Base-by-base conservation (phyloP, 768 basidiomycete species). In the Termitomyces sp. region DNA sequence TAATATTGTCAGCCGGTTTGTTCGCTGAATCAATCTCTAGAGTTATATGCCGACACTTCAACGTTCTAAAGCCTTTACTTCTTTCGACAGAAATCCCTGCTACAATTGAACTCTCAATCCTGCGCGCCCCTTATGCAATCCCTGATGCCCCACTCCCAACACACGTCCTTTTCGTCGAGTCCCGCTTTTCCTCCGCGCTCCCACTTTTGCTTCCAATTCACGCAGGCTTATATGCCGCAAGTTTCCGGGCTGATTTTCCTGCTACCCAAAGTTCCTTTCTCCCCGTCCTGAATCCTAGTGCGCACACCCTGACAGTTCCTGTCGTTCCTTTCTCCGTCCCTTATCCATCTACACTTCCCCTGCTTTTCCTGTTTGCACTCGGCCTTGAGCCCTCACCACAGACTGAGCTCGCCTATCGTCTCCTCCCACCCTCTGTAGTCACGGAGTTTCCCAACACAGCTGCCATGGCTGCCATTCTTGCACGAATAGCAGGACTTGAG, bases 381-480 rank as follows among this genome's bases (percentile, higher is more conserved):
- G 76, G 79, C 20, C 74, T 86, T 50, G 84, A 86, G 68, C 73
- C 72, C 32, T 50, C 54, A 11, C 77, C 82, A 37, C 70, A 75
- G 12, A 78, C 82, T 51, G 62, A 75, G 36, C 76, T 88, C 32
- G 80, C 78, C 15, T 79, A 77, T 60, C 77, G 74, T 60, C 75
- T 88, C 38, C 83, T 88, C n/a, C 86, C 86, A 0, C 66, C 76
- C 4, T 64, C 74, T 40, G 80, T 77, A n/a, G 76, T 83, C 20
- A 82, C 76, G 60, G 87, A 89, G 70, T 89, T 86, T 68, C 87
- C 87, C 3, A 80, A 86, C 52, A 76, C 81, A 25, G 76, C 83
- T 2, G 77, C 78, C 10, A 88, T 88, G 87, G 76, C 85, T 1
- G 70, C 75, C 29, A 72, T 78, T 46, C 79, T 88, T 71, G 76